Percentiles rank a stretch among this genome's conserved stretches.
Evolutionary conservation across 2,329 filamentous ascomycete genomes (phyloP).

Genomic region (Xylariaceae sp.): DNA sequence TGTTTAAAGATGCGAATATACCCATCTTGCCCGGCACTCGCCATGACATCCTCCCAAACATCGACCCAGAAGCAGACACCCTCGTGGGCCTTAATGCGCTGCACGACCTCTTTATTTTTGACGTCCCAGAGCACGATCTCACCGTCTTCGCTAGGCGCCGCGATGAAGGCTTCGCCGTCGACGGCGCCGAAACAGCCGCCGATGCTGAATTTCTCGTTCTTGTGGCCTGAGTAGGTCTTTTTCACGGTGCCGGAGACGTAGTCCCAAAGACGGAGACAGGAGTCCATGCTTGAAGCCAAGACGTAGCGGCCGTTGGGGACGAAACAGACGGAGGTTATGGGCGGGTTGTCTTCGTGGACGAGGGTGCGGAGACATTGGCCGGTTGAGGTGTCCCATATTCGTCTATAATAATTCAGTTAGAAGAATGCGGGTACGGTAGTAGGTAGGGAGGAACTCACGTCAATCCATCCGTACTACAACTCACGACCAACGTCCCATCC

Average conservation of each 20-base stretch:
- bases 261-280: slow-evolving; percentile 87
- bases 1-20: slow-evolving; percentile 46
- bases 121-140: slow-evolving; percentile 87
- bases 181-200: slow-evolving; percentile 75
- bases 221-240: slow-evolving; percentile 95
- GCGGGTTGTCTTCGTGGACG: slow-evolving; percentile 92
- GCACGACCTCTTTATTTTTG: slow-evolving; percentile 73
- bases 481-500: slow-evolving; percentile 88
- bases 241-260: slow-evolving; percentile 87
- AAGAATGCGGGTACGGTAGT: too few species aligned
- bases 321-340: slow-evolving; percentile 85
- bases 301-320: slow-evolving; percentile 91
- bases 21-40: slow-evolving; percentile 52
- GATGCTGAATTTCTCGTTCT: slow-evolving; percentile 79
- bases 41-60: slow-evolving; percentile 51
- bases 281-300: slow-evolving; percentile 86
- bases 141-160: slow-evolving; percentile 83
- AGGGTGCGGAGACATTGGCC: slow-evolving; percentile 93
- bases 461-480: slow-evolving; percentile 84
- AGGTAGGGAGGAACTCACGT: slow-evolving; percentile 60
- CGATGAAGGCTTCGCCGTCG: slow-evolving; percentile 54
- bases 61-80: slow-evolving; percentile 64
- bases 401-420: slow-evolving; percentile 40
- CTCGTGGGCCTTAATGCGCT: slow-evolving; percentile 50
- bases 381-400: slow-evolving; percentile 93